These are phyloP conservation scores for Geotrichum bryndzae DNA, from an alignment of 1,139 yeast genomes.

Conservation along the genomic window DNA sequence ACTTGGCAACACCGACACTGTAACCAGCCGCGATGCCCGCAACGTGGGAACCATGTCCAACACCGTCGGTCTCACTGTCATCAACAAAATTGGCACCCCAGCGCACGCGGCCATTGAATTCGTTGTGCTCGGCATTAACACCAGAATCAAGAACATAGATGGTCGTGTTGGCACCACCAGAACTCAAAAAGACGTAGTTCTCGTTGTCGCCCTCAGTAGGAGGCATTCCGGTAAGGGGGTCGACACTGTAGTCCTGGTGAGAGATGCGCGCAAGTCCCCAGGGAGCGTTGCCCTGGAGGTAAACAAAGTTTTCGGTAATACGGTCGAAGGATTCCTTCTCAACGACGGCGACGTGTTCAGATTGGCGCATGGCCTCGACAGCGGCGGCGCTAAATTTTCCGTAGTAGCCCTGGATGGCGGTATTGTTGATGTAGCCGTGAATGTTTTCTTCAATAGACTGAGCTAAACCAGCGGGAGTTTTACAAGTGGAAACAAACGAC, in stretches of 20 bases:
- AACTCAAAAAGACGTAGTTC: slow-evolving; percentile 42
- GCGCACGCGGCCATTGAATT: slow-evolving; percentile 46
- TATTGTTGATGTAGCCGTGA: slow-evolving; percentile 51
- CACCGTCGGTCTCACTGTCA: slow-evolving; percentile 34
- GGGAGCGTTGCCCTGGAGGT: slow-evolving; percentile 31
- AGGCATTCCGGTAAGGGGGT: slow-evolving; percentile 19
- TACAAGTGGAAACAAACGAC: no score
- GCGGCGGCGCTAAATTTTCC: slow-evolving; percentile 25
- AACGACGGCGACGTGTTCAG: slow-evolving; percentile 43
- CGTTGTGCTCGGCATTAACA: slow-evolving; percentile 42
- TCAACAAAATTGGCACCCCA: slow-evolving; percentile 34
- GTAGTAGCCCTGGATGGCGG: slow-evolving; percentile 32
- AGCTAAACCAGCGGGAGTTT: neutral
- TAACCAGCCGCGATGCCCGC: slow-evolving; percentile 43
- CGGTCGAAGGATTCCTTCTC: slow-evolving; percentile 43
- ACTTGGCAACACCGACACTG: slow-evolving; percentile 42
- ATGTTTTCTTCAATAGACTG: slow-evolving; percentile 40
- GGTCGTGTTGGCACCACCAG: slow-evolving; percentile 49
- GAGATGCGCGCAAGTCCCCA: slow-evolving; percentile 58
- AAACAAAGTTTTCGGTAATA: slow-evolving; percentile 7
- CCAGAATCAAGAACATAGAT: slow-evolving; percentile 51
- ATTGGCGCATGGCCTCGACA: slow-evolving; percentile 39
- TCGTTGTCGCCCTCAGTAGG: slow-evolving; percentile 14
- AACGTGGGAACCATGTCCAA: slow-evolving; percentile 42
- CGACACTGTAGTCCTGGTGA: slow-evolving; percentile 22